Evolutionary conservation across 805 yeast species (phyloP).

Genomic region (Kluyveromyces lactis): DNA sequence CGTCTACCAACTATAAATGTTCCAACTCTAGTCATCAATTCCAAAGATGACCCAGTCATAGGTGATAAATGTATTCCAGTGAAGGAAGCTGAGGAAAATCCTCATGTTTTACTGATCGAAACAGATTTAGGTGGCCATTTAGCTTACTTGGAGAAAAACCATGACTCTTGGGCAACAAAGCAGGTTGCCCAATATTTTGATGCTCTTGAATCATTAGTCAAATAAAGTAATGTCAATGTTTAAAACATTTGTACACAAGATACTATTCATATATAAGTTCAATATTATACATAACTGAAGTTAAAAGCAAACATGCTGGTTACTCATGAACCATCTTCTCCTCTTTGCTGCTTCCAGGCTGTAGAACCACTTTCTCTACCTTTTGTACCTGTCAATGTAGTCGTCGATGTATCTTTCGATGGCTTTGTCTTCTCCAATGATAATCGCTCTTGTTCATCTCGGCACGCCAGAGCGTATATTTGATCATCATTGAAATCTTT

Average conservation of each 20-base stretch:
- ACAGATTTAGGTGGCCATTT: conserved; percentile 70
- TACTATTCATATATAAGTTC: background rate
- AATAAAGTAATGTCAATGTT: too few relatives aligned
- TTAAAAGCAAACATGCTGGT: too few relatives aligned
- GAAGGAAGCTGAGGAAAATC: conserved; percentile 43
- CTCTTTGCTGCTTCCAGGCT: conserved; percentile 71
- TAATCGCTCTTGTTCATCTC: conserved; percentile 29
- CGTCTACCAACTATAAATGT: conserved; percentile 48
- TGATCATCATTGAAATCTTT: conserved; percentile 27
- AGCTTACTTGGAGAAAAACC: conserved; percentile 38
- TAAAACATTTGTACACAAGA: conserved; percentile 5
- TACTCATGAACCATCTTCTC: conserved; percentile 54
- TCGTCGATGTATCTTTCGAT: conserved; percentile 5
- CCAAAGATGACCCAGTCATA: conserved; percentile 59
- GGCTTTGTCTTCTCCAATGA: conserved; percentile 18
- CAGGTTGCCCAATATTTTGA: conserved; percentile 35
- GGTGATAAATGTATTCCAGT: conserved; percentile 43
- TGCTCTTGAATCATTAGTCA: conserved; percentile 30
- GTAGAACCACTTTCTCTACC: conserved; percentile 66
- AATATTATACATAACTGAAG: background rate
- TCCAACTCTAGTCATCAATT: conserved; percentile 53
- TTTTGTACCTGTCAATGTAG: conserved; percentile 11
- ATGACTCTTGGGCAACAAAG: conserved; percentile 41
- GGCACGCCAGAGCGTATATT: conserved; percentile 26
- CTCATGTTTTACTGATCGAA: conserved; percentile 47